A percentile compares a stretch with the other conserved stretches of the same genome.
These are phyloP conservation scores for Trypanosoma mega DNA, from an alignment of 208 protist genomes.

Conservation along the genomic window DNA sequence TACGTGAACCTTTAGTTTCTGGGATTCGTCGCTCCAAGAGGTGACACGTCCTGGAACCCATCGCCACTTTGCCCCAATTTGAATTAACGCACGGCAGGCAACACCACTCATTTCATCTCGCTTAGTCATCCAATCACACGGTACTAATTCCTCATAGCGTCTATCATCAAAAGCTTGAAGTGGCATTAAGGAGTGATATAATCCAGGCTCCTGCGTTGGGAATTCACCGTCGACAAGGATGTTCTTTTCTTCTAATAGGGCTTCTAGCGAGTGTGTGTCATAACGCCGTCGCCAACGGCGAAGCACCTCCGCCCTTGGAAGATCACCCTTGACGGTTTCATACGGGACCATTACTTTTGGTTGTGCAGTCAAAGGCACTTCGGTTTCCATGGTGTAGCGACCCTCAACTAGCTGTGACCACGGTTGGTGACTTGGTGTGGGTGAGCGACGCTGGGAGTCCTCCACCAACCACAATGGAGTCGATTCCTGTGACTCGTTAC, in stretches of 20 bases:
- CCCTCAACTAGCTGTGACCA: conserved; percentile 24
- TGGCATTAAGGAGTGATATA: conserved; percentile 79
- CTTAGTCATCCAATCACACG: conserved; percentile 65
- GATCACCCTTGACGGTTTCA: conserved; percentile 64
- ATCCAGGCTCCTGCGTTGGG: conserved; percentile 14
- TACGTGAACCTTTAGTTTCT: conserved; percentile 38
- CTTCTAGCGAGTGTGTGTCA: conserved; percentile 51
- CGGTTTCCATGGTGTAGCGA: conserved; percentile 15
- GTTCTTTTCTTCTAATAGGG: conserved; percentile 67
- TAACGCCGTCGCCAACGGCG: conserved; percentile 72
- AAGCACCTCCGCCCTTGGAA: conserved; percentile 82
- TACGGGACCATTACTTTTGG: conserved; percentile 93
- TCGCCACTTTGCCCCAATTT: conserved; percentile 23
- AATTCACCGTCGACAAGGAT: conserved; percentile 39
- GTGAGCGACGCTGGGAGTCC: neutral
- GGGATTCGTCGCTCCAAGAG: conserved; percentile 29
- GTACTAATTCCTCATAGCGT: conserved; percentile 79
- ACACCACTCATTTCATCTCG: conserved; percentile 34
- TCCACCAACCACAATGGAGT: conserved; percentile 27
- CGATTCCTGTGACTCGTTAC: neutral
- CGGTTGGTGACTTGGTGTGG: neutral
- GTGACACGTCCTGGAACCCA: conserved; percentile 36
- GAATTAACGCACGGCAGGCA: conserved; percentile 41
- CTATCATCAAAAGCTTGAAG: conserved; percentile 93
- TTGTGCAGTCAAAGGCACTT: conserved; percentile 31